Evolutionary conservation across 805 yeast genomes (phyloP), one percentile per base, ranked within the genome.

Genomic region (Kodamaea neixiangensis): DNA sequence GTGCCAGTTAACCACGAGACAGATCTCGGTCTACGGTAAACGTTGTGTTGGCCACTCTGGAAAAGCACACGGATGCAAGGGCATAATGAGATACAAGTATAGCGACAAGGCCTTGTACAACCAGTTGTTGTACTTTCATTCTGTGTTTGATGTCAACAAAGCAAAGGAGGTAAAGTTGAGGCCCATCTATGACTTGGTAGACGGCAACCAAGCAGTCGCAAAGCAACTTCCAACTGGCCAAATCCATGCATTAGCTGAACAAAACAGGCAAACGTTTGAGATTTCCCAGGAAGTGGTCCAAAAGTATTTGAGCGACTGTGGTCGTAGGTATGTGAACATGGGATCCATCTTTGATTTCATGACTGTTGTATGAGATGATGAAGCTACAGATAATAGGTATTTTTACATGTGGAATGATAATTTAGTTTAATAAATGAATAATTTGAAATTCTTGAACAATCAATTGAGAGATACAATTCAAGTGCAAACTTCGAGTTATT

Each of bases 311-410:
- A 75, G 76, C 47, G 87, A 87, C 54, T 87, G 93, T 69, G 97
- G 96, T 4, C 84, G 97, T 58, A 78, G 97, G 46, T 91, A 83
- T 67, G 97, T 92, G 46, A 88, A 89, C 64, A 84, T 93, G 88
- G 83, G 84, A 7, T 72, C 81, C 18, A 84, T 92, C n/a, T 92
- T 92, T 67, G 86, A 78, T 46, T 47, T 47, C 11, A 47, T 47
- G 49, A 17, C 48, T 37, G 41, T 37, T 14, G 38, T 10, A 15
- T 17, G 31, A 33, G 15, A 19, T 19, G 38, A 34, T 18, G 13
- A 38, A 19, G 13, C 3, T 45, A 34, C 11, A 11, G 34, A 46
- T 20, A 33, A 44, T 31, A n/a, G n/a, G n/a, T n/a, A n/a, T n/a
- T n/a, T n/a, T n/a, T n/a, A 9, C 29, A 22, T 25, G 10, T 5